Percentiles rank a stretch among this genome's conserved stretches.
phyloP scores from a whole-genome alignment of 2,329 filamentous ascomycete species.

The Apiospora aurea region DNA sequence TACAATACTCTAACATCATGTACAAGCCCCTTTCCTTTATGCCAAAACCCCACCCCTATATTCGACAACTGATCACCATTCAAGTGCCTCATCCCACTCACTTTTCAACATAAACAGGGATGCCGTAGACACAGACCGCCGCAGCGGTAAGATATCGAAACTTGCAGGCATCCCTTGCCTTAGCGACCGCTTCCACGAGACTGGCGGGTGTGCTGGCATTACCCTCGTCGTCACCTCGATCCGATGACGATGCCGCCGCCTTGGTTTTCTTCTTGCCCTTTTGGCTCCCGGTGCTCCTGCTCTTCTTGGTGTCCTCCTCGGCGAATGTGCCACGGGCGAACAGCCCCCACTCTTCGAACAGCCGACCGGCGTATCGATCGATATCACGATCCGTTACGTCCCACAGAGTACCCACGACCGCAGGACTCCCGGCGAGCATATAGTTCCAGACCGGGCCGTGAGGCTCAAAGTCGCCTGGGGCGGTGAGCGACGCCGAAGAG shows the following conservation, averaged over 20 bases:
- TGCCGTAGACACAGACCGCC: slow-evolving; percentile 91
- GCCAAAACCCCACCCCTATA: not conserved
- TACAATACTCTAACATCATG: not conserved
- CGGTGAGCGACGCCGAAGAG: slow-evolving; percentile 80
- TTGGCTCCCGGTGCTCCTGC: slow-evolving; percentile 32
- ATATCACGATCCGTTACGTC: slow-evolving; percentile 98
- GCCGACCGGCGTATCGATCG: slow-evolving; percentile 82
- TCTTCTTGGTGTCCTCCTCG: slow-evolving; percentile 37
- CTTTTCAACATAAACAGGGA: slow-evolving; percentile 80
- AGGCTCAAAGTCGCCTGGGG: slow-evolving; percentile 89
- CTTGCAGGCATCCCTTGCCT: slow-evolving; percentile 79
- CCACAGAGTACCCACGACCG: slow-evolving; percentile 92
- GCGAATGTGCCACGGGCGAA: slow-evolving; percentile 56
- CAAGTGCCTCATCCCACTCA: slow-evolving; percentile 24
- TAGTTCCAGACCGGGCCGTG: slow-evolving; percentile 91
- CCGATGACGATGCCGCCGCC: slow-evolving; percentile 39
- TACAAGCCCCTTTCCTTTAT: not conserved
- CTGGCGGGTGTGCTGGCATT: slow-evolving; percentile 51
- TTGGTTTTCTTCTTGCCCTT: slow-evolving; percentile 40
- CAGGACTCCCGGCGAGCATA: slow-evolving; percentile 84
- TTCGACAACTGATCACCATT: too few relatives aligned
- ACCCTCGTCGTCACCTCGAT: slow-evolving; percentile 32
- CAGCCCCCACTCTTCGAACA: slow-evolving; percentile 89
- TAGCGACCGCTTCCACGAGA: slow-evolving; percentile 82
- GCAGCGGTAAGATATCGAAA: slow-evolving; percentile 93